Percentiles rank a stretch among this genome's conserved stretches.
Conservation (phyloP, 805 yeast genomes). For the Starmerella ratchasimensis region DNA sequence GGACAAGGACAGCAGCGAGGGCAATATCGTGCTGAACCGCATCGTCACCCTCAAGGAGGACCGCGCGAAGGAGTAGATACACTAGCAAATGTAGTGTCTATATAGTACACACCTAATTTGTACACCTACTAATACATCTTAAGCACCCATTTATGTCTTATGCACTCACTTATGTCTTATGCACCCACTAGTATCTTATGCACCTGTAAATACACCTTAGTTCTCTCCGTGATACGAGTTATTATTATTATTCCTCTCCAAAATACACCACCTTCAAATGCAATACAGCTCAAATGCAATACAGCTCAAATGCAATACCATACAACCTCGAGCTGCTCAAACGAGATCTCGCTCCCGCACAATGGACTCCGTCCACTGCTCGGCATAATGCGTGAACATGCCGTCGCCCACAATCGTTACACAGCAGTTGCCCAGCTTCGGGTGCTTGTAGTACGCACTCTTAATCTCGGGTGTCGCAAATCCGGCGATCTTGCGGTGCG, state of each 20-base stretch:
- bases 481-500: neutral
- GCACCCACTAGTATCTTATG: too few relatives aligned
- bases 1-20: conserved; percentile 60
- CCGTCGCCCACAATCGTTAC: conserved; percentile 15
- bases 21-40: conserved; percentile 63
- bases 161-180: too few relatives aligned
- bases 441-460: neutral
- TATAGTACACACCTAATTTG: neutral
- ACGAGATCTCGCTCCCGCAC: conserved; percentile 8
- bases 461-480: neutral
- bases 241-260: too few relatives aligned
- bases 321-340: neutral
- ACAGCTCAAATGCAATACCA: too few relatives aligned
- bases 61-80: conserved; percentile 21
- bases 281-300: too few relatives aligned
- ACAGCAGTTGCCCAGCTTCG: conserved; percentile 17
- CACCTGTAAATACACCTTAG: neutral
- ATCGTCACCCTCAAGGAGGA: conserved; percentile 90
- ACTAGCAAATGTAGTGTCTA: neutral
- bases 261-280: too few relatives aligned
- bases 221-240: too few relatives aligned
- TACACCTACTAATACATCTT: too few relatives aligned
- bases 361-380: conserved; percentile 12
- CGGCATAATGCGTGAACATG: conserved; percentile 11
- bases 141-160: too few relatives aligned